Conservation (phyloP, 352 stramenopile genomes). For the Pythium brassicae region DNA sequence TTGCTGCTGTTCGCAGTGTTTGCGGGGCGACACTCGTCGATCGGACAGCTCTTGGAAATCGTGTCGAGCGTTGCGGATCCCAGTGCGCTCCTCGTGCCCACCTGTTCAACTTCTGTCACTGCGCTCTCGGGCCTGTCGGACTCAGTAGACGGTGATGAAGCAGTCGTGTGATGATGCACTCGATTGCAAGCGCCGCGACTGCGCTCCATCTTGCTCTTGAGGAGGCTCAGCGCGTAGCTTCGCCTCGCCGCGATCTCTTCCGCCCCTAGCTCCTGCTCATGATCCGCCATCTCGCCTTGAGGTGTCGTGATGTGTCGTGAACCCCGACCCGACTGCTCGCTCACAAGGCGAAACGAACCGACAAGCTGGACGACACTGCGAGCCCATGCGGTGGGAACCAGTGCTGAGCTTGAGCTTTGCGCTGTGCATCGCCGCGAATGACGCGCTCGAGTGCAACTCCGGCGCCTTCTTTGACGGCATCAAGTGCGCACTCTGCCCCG, state of each 20-base stretch:
- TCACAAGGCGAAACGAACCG: too few species aligned
- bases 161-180: not conserved
- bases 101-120: too few species aligned
- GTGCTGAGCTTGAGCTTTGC: not conserved
- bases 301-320: too few species aligned
- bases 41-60: too few species aligned
- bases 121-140: not conserved
- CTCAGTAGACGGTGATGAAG: not conserved
- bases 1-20: not conserved
- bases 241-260: conserved; percentile 4
- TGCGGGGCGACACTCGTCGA: not conserved
- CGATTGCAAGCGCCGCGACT: not conserved
- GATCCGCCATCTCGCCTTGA: not conserved
- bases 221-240: conserved; percentile 16
- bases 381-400: not conserved
- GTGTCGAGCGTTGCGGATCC: too few species aligned
- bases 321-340: not conserved
- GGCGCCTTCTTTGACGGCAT: conserved; percentile 40
- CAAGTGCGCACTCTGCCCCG: conserved; percentile 42
- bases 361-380: not conserved
- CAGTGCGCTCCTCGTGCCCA: too few species aligned
- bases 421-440: not conserved
- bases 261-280: not conserved
- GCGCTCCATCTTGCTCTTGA: conserved; percentile 15
- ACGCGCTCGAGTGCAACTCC: conserved; percentile 31